Conservation (phyloP, 2,329 filamentous ascomycete genomes). For the Pseudogymnoascus sp. region DNA sequence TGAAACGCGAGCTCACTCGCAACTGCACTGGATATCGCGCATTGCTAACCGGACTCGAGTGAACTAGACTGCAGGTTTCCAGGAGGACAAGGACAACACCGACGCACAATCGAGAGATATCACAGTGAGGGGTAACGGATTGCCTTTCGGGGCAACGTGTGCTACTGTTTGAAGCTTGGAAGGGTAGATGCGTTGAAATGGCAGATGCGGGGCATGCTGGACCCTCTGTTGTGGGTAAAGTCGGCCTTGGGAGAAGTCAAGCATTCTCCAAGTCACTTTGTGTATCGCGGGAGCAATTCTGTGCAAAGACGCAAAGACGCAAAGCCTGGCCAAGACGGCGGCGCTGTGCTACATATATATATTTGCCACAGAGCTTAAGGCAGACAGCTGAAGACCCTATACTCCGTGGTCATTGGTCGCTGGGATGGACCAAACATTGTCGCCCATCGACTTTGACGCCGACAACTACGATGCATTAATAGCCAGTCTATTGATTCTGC, state of each 20-base stretch:
- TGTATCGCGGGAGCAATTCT: background rate
- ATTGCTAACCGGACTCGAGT: background rate
- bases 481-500: slow-evolving; percentile 1
- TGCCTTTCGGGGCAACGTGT: background rate
- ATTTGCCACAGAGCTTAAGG: background rate
- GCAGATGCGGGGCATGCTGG: background rate
- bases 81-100: background rate
- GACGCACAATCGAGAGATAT: background rate
- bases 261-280: background rate
- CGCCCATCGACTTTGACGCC: slow-evolving; percentile 3
- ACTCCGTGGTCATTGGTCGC: background rate
- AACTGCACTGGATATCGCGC: background rate
- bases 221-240: background rate
- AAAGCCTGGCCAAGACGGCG: slow-evolving; percentile 5
- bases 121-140: background rate
- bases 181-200: background rate
- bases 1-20: background rate
- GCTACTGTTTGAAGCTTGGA: slow-evolving; percentile 1
- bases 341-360: slow-evolving; percentile 5
- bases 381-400: background rate
- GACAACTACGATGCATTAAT: background rate
- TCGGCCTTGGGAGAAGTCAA: background rate
- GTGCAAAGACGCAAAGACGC: background rate
- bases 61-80: background rate
- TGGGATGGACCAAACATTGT: background rate